Conservation (phyloP, 2,329 filamentous ascomycete species). For the Beauveria sp. region DNA sequence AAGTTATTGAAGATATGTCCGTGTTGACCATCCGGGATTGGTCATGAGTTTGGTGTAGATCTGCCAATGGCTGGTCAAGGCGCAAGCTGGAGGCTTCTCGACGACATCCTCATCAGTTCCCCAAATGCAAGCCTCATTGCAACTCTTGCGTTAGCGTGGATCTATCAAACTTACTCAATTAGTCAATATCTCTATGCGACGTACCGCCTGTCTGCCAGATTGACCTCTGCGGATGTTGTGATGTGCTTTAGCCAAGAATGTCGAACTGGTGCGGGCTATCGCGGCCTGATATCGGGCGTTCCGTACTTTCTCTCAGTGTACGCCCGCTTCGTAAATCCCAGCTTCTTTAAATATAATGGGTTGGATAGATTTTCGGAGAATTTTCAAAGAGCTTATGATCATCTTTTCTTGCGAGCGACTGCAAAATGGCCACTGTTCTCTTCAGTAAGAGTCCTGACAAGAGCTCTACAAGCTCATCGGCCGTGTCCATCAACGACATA, state of each 20-base stretch:
- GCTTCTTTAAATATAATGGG: neutral
- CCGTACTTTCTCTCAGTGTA: neutral
- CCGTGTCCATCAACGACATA: conserved; percentile 11
- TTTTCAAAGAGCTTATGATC: neutral
- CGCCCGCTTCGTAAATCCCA: neutral
- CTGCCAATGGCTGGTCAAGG: neutral
- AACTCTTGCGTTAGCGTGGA: neutral
- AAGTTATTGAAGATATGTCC: neutral
- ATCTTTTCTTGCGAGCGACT: neutral
- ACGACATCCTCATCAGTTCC: neutral
- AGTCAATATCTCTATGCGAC: neutral
- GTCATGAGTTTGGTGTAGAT: neutral
- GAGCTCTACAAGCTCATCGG: conserved; percentile 7
- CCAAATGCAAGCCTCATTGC: neutral
- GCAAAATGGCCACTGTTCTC: conserved; percentile 13
- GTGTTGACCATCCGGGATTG: neutral
- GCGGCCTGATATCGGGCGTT: neutral
- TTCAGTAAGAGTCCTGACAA: conserved; percentile 5
- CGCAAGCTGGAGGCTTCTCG: neutral
- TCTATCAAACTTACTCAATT: neutral
- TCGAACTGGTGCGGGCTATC: neutral
- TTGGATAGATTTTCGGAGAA: neutral
- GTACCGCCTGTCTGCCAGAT: neutral
- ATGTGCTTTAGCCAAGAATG: conserved; percentile 7
- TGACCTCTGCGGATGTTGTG: neutral